Percentiles rank a stretch among this genome's conserved stretches.
Conservation (phyloP, 352 stramenopile species). For the Phytophthora colocasiae region DNA sequence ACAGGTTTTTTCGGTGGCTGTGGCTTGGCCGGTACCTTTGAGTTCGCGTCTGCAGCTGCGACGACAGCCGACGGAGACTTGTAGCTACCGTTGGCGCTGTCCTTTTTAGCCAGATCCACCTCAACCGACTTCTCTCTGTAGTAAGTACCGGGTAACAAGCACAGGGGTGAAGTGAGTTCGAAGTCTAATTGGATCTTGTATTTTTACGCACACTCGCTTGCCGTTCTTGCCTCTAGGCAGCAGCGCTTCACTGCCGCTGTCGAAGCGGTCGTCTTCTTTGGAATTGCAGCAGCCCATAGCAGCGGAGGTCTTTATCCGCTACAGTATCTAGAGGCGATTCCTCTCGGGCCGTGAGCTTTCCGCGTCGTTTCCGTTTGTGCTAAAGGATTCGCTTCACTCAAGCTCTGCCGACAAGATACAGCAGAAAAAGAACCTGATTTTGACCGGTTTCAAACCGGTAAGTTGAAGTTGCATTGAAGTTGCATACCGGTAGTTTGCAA, state of each 20-base stretch:
- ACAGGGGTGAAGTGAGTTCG: background rate
- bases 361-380: conserved; percentile 24
- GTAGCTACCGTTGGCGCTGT: conserved; percentile 35
- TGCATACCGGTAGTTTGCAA: no score
- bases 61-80: conserved; percentile 42
- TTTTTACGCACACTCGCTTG: conserved; percentile 38
- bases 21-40: conserved; percentile 40
- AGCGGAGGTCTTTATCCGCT: conserved; percentile 11
- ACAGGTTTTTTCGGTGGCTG: conserved; percentile 30
- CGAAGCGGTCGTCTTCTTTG: conserved; percentile 71
- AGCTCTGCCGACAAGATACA: conserved; percentile 8
- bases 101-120: conserved; percentile 44
- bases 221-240: conserved; percentile 61
- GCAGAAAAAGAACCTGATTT: conserved; percentile 20
- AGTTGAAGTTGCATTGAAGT: conserved; percentile 4
- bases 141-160: conserved; percentile 2
- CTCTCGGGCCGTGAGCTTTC: conserved; percentile 1
- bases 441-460: conserved; percentile 22
- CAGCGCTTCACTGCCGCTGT: conserved; percentile 53
- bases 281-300: conserved; percentile 77
- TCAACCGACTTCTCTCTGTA: conserved; percentile 45
- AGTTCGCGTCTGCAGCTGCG: conserved; percentile 32
- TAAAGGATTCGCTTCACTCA: background rate
- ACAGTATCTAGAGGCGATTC: no score
- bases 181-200: background rate